Base-by-base conservation (phyloP, 1,284 basidiomycete genomes). In the Cryptococcus hybrid region DNA sequence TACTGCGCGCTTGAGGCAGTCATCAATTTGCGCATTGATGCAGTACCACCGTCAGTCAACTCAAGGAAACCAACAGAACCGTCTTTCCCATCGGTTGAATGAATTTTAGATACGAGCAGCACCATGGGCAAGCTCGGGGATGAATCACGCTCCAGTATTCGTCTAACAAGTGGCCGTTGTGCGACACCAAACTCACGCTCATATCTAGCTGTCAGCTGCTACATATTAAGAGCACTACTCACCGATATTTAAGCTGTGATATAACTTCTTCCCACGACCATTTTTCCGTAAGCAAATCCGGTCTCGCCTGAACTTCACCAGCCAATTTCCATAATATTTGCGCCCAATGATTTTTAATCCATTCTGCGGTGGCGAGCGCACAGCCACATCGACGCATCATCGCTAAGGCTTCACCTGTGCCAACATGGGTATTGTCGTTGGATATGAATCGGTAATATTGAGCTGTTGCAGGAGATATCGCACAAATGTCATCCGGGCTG, bases 21-120 rank as follows among this genome's bases (percentile, higher is more conserved):
- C 79, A 73, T 98, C 94, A 5, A 92, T 80, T 43, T 82, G 81
- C 0, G 91, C 88, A 9, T 86, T 84, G 11, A 99, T 82, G 38
- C 85, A 81, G 69, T 99, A 99, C 96, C 95, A 99, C 18, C 95
- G 70, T 99, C 96, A 0, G 92, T 93, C 11, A 99, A 80, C 74
- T 96, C 93, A 82, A 24, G 85, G 82, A 61, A 80, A 30, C 15
- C 45, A 11, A 9, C 30, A 11, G 13, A 13, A 13, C 3, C 30
- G 7, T 83, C 80, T 35, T 79, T 73, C 3, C 74, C 56, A 2
- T 68, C 71, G 38, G 66, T 65, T 80, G 82, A 85, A 7, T 79
- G 78, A 39, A 98, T 85, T 37, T 84, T 81, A 0, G 90, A 88
- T 1, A 99, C 83, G 66, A 89, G 90, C 0, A 99, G 82, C 0